phyloP scores from a whole-genome alignment of 257 asterid genomes.

The Salvia splendens region DNA sequence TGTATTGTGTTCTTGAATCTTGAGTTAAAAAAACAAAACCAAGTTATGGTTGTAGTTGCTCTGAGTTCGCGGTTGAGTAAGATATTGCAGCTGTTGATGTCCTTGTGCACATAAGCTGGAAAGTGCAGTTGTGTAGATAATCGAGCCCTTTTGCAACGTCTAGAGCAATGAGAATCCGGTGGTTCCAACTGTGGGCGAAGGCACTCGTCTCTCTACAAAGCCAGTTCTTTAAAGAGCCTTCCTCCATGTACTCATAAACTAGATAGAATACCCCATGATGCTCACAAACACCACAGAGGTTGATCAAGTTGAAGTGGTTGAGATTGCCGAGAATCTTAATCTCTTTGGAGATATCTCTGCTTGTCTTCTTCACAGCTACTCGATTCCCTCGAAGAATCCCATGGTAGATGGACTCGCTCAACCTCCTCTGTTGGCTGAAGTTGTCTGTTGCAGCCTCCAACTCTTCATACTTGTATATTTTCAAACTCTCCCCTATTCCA shows the following conservation, averaged over 20 bases:
- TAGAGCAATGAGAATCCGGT: constrained; percentile 55
- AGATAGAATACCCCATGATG: constrained; percentile 48
- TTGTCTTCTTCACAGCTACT: constrained; percentile 45
- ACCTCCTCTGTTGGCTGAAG: constrained; percentile 43
- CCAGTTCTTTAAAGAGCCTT: constrained; percentile 63
- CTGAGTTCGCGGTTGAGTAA: constrained; percentile 51
- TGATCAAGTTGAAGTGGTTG: constrained; percentile 63
- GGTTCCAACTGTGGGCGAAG: constrained; percentile 51
- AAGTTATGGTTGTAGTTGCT: constrained; percentile 31
- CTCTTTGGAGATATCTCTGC: constrained; percentile 47
- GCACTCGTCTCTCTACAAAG: constrained; percentile 36
- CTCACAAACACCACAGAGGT: constrained; percentile 60
- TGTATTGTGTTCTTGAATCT: too few relatives aligned
- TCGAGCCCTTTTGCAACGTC: constrained; percentile 75
- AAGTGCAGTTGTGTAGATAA: constrained; percentile 67
- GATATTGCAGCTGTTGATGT: constrained; percentile 52
- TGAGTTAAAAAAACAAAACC: too few relatives aligned
- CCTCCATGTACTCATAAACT: constrained; percentile 66
- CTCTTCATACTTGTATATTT: constrained; percentile 50
- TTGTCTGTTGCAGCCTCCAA: constrained; percentile 51
- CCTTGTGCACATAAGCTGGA: constrained; percentile 68
- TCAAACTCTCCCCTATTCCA: constrained; percentile 41
- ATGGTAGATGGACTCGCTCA: constrained; percentile 41
- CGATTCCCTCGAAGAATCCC: constrained; percentile 58
- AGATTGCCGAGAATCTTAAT: constrained; percentile 55